A percentile compares a stretch with the other conserved stretches of the same genome.
Conservation (phyloP, 2,329 filamentous ascomycete species). For the Penicillium sp. region DNA sequence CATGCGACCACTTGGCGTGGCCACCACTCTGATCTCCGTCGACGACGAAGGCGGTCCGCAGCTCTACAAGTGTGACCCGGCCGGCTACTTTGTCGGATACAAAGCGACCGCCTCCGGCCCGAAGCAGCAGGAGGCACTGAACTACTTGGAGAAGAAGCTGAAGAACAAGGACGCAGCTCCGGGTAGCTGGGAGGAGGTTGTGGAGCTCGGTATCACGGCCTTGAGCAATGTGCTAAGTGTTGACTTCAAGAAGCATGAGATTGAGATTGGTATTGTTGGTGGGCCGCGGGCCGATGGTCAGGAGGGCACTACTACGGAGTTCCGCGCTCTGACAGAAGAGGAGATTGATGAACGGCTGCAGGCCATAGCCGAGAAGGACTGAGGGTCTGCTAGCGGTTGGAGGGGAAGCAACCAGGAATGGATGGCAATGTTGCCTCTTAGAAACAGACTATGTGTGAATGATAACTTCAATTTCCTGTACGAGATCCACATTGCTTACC, state of each 20-base stretch:
- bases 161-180: constrained; percentile 97
- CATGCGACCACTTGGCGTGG: constrained; percentile 96
- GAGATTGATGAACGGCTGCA: constrained; percentile 98
- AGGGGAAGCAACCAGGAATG: constrained; percentile 19
- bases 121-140: constrained; percentile 97
- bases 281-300: constrained; percentile 77
- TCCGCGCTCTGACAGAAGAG: constrained; percentile 88
- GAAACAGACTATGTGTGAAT: constrained; percentile 21
- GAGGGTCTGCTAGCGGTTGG: constrained; percentile 37
- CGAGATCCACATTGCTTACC: constrained; percentile 1
- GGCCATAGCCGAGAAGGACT: constrained; percentile 98
- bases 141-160: constrained; percentile 98
- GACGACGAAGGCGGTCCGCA: constrained; percentile 90
- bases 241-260: constrained; percentile 99
- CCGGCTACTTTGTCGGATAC: constrained; percentile 97
- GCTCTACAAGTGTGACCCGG: constrained; percentile 97
- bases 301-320: constrained; percentile 73
- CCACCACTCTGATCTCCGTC: constrained; percentile 89
- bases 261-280: constrained; percentile 96
- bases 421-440: constrained; percentile 6
- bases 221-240: constrained; percentile 95
- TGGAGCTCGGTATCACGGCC: constrained; percentile 92
- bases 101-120: constrained; percentile 96
- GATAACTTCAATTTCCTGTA: constrained; percentile 19
- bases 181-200: constrained; percentile 93